A percentile compares a stretch with the other conserved stretches of the same genome.
phyloP scores from a whole-genome alignment of 164 flowering plant genomes.

The Aristolochia fimbriata region DNA sequence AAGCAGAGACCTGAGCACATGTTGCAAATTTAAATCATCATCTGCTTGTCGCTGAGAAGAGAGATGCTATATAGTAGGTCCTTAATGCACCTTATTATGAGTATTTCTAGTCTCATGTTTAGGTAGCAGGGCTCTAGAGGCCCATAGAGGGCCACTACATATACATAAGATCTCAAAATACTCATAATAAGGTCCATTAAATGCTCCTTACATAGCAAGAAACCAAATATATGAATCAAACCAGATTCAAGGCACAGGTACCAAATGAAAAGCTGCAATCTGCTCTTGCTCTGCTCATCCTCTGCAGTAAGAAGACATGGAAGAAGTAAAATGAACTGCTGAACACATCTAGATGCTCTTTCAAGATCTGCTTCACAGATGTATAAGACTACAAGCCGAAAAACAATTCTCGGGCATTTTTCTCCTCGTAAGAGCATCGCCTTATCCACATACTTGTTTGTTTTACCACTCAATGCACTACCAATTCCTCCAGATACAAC shows the following conservation, averaged over 20 bases:
- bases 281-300: constrained; percentile 87
- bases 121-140: no score
- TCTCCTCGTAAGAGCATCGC: constrained; percentile 96
- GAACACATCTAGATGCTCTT: constrained; percentile 79
- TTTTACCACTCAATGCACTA: constrained; percentile 78
- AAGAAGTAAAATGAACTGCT: constrained; percentile 65
- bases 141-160: no score
- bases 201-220: not conserved
- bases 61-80: not conserved
- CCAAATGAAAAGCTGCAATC: constrained; percentile 89
- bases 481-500: constrained; percentile 96
- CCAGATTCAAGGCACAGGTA: constrained; percentile 15
- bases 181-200: no score
- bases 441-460: constrained; percentile 68
- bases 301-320: constrained; percentile 74
- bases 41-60: not conserved
- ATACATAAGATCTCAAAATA: no score
- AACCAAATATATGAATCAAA: not conserved
- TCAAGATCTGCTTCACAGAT: constrained; percentile 68
- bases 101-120: no score
- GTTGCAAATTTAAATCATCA: constrained; percentile 6
- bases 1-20: constrained; percentile 59
- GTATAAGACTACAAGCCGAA: constrained; percentile 66
- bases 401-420: constrained; percentile 73
- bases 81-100: no score